These are phyloP conservation scores for Aureobasidium sp. DNA, from an alignment of 2,329 filamentous ascomycete species.

Conservation along the genomic window DNA sequence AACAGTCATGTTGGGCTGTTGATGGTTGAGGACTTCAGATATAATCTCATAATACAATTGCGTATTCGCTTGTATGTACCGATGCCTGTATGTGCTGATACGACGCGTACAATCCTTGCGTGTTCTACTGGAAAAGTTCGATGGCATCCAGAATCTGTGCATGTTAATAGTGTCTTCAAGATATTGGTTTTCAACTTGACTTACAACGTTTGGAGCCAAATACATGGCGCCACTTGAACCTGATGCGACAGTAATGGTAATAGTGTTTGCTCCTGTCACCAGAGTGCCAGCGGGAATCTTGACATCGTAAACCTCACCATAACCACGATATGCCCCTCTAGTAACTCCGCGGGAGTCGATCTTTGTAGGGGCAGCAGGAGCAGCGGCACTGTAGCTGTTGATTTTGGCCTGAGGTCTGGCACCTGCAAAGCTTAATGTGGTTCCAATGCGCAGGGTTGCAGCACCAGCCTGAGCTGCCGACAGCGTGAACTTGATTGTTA, in stretches of 20 bases:
- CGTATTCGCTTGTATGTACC: background rate
- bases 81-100: background rate
- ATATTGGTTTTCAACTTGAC: constrained; percentile 9
- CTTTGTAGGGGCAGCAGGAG: constrained; percentile 39
- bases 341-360: constrained; percentile 61
- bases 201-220: constrained; percentile 50
- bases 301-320: constrained; percentile 58
- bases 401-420: constrained; percentile 52
- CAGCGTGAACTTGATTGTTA: constrained; percentile 56
- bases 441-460: constrained; percentile 57
- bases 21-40: no score
- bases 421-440: constrained; percentile 56
- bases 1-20: background rate
- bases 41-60: no score
- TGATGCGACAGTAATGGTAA: constrained; percentile 53
- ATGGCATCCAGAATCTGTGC: constrained; percentile 19
- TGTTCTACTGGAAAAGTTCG: constrained; percentile 17
- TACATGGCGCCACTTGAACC: constrained; percentile 51
- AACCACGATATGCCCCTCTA: constrained; percentile 57
- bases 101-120: background rate
- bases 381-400: constrained; percentile 46
- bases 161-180: background rate
- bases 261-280: constrained; percentile 54
- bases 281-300: constrained; percentile 54
- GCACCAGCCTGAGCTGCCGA: constrained; percentile 42